Evolutionary conservation across 441 rosid genomes (phyloP), one percentile per base, ranked within the genome.

Genomic region (Erodium trifolium): DNA sequence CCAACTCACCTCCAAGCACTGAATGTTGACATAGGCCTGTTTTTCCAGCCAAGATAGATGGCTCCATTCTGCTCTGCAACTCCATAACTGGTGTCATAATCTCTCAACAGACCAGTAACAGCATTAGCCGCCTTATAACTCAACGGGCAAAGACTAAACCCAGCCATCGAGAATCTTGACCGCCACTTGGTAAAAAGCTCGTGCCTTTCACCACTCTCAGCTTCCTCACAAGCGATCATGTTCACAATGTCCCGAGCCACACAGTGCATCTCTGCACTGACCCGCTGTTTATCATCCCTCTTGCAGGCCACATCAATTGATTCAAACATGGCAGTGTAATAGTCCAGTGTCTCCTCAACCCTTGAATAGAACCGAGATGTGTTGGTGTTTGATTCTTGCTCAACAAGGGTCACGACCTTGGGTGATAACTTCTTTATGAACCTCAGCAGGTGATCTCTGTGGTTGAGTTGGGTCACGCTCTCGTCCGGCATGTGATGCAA

Each of bases 231-330:
- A 66, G 90, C 90, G 19, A 88, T 82, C 93, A 88, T 84, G 69
- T 86, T 88, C 65, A 88, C 90, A 17, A 88, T 88, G 80, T 88
- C 93, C 37, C 93, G 83, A 47, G 93, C 93, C 65, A 88, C 84
- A 35, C 93, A 88, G 68, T 88, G 83, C 82, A 84, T 90, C 81
- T 88, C 93, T 1, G 93, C 90, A 8, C 69, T 86, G 74, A 88
- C 84, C 70, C 93, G 78, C 76, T 78, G 76, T 77, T 69, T 81
- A 86, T 81, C 82, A 4, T 82, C 77, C 79, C 84, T 76, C 8
- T 79, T 63, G 34, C 79, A 67, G 34, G 79, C 85, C 0, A 74
- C 90, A 11, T 84, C 90, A 0, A 86, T 88, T 17, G 85, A 86
- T 73, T 88, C 90, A 13, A 88, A 84, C 93, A 84, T 83, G 0